phyloP scores from a whole-genome alignment of 23 red algal genomes.

The Gracilaria domingensis region DNA sequence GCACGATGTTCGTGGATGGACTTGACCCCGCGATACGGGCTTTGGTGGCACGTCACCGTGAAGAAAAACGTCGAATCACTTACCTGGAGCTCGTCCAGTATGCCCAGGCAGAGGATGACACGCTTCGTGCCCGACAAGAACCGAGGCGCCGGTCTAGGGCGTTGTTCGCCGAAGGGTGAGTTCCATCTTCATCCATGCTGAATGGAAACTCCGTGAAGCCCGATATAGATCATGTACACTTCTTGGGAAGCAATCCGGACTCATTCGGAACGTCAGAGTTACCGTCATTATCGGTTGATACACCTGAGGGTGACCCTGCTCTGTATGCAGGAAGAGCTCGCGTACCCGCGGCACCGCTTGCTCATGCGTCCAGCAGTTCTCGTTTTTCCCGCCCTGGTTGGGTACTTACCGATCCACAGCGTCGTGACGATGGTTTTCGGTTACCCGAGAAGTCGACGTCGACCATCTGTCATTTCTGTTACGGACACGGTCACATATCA shows the following conservation, averaged over 20 bases:
- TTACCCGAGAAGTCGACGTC: not conserved
- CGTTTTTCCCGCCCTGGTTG: not conserved
- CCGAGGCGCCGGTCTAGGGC: not conserved
- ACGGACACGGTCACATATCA: not conserved
- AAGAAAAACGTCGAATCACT: not conserved
- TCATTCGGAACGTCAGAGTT: not conserved
- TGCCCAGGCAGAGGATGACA: slow-evolving; percentile 19
- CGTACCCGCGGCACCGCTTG: not conserved
- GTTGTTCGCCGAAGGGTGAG: not conserved
- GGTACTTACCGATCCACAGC: not conserved
- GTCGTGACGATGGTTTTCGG: not conserved
- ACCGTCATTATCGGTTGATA: not conserved
- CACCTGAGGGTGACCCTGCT: not conserved
- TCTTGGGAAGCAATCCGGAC: not conserved
- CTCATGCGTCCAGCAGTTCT: not conserved
- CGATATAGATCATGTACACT: not conserved
- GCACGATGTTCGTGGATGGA: slow-evolving; percentile 44
- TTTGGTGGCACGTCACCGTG: not conserved
- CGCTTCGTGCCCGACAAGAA: not conserved
- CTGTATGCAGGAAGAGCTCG: not conserved
- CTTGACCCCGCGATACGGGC: not conserved
- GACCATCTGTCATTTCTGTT: slow-evolving; percentile 3
- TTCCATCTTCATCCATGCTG: not conserved
- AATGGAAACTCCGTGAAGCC: not conserved
- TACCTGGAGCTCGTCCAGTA: slow-evolving; percentile 26